These are phyloP conservation scores for Musa beccarii DNA, from an alignment of 176 grass and related monocot genomes.

Conservation along the genomic window DNA sequence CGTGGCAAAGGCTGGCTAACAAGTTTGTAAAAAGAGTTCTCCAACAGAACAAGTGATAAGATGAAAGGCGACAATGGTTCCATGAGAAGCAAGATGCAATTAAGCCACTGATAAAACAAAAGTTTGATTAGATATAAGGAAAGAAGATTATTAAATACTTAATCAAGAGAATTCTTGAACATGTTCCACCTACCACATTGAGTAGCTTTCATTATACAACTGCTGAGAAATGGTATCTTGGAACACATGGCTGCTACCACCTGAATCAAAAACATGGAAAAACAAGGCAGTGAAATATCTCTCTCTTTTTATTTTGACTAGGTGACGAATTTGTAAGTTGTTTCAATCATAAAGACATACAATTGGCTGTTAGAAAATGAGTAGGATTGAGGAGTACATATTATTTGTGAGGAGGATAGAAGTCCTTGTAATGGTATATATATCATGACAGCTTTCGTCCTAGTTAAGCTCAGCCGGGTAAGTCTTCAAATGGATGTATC, in stretches of 20 bases:
- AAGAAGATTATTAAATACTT: not conserved
- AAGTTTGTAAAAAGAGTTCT: no score
- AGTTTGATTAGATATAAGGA: not conserved
- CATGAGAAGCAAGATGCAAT: not conserved
- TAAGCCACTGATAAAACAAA: not conserved
- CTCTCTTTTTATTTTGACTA: not conserved
- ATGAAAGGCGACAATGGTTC: no score
- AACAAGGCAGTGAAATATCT: slow-evolving; percentile 6
- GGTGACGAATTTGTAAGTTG: not conserved
- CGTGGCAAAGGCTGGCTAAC: no score
- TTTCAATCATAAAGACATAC: not conserved
- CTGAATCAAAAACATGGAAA: slow-evolving; percentile 30
- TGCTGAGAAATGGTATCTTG: slow-evolving; percentile 68
- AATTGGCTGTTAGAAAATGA: not conserved
- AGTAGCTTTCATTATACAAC: slow-evolving; percentile 67
- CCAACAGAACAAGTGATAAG: no score
- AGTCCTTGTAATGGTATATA: no score
- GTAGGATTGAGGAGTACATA: not conserved
- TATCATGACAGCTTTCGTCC: no score
- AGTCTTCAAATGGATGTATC: not conserved
- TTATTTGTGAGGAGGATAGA: not conserved
- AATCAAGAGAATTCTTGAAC: not conserved
- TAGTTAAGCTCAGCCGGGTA: not conserved
- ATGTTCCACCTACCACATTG: slow-evolving; percentile 47
- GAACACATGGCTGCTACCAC: slow-evolving; percentile 63